Conservation (phyloP, 257 asterid species). For the Forsythia suspensa region DNA sequence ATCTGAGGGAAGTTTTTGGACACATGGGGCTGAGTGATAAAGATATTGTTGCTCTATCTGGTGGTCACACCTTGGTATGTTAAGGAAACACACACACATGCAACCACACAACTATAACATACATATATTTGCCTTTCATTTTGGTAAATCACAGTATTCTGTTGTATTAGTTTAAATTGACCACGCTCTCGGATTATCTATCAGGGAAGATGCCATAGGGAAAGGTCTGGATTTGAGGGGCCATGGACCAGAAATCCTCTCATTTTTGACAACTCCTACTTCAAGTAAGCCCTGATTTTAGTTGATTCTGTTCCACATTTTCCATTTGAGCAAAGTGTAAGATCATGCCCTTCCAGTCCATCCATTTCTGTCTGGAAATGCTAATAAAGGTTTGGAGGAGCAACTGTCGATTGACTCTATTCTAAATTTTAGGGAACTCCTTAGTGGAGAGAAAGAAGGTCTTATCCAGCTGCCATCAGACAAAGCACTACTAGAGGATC, state of each 20-base stretch:
- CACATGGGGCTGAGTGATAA: conserved; percentile 51
- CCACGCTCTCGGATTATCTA: not conserved
- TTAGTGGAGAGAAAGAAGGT: conserved; percentile 61
- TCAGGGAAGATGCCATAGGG: conserved; percentile 60
- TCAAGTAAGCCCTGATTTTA: conserved; percentile 34
- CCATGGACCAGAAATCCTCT: conserved; percentile 58
- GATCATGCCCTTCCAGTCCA: not conserved
- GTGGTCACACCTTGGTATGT: conserved; percentile 55
- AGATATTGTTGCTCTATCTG: conserved; percentile 56
- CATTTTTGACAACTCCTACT: conserved; percentile 53
- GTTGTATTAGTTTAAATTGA: not conserved
- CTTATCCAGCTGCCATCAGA: conserved; percentile 72
- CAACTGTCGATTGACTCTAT: not conserved
- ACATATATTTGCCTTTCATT: not conserved
- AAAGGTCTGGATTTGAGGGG: conserved; percentile 58
- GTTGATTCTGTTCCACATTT: not conserved
- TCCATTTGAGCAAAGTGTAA: not conserved
- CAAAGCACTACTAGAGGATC: conserved; percentile 63
- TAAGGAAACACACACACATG: not conserved
- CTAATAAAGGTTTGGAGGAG: not conserved
- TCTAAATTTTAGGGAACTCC: conserved; percentile 50
- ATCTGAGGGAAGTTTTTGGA: conserved; percentile 55
- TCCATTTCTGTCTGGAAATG: not conserved
- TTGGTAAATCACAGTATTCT: not conserved
- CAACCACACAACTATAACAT: not conserved